phyloP scores from a whole-genome alignment of 768 basidiomycete species.

The Hypsizygus marmoreus region DNA sequence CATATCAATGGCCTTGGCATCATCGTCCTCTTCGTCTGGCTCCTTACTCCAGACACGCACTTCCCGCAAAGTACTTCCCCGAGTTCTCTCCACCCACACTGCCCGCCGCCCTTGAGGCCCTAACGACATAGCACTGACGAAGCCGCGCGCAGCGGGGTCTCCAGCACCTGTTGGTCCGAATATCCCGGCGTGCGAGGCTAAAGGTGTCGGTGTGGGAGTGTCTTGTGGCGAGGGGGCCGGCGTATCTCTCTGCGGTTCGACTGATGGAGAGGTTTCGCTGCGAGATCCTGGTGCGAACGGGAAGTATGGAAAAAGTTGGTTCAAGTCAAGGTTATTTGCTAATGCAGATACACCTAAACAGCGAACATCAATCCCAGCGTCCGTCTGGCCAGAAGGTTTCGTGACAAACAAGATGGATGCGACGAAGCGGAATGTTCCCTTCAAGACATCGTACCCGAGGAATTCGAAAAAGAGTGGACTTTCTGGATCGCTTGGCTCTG shows the following conservation, averaged over 20 bases:
- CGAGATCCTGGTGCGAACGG: too few species aligned
- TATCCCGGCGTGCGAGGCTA: neutral
- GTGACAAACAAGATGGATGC: constrained; percentile 29
- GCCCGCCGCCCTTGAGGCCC: constrained; percentile 53
- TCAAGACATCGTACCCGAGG: constrained; percentile 45
- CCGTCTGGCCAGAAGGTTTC: neutral
- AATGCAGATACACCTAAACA: constrained; percentile 48
- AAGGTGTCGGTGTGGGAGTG: constrained; percentile 18
- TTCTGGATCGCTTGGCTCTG: constrained; percentile 15
- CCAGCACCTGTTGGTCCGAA: neutral
- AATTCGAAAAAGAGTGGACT: constrained; percentile 34
- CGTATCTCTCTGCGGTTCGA: constrained; percentile 1
- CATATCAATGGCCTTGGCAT: constrained; percentile 20
- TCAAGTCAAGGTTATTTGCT: constrained; percentile 23
- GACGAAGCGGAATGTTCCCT: constrained; percentile 53
- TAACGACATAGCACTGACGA: constrained; percentile 49
- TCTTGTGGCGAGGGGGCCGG: constrained; percentile 12
- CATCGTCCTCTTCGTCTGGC: constrained; percentile 9
- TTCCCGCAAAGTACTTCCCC: constrained; percentile 41
- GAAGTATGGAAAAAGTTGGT: constrained; percentile 10
- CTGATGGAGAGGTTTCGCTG: neutral
- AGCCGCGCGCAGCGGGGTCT: constrained; percentile 33
- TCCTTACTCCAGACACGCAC: constrained; percentile 43
- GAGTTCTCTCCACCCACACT: constrained; percentile 56
- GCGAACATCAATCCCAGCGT: constrained; percentile 37